Evolutionary conservation across 2,329 filamentous ascomycete genomes (phyloP).

Genomic region (Orbilia javanica): DNA sequence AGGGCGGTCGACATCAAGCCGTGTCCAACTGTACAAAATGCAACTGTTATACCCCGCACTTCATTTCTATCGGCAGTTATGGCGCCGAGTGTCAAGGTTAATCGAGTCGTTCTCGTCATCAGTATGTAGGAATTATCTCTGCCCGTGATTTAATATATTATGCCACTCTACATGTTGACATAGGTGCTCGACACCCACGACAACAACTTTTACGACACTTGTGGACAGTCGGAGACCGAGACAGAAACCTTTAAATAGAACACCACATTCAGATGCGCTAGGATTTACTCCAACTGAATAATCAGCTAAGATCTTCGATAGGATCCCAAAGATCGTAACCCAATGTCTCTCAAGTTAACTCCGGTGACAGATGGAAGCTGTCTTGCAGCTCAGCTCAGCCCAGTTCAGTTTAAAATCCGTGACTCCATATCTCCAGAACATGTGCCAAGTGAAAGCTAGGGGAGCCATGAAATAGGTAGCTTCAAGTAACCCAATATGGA

Average conservation of each 20-base stretch:
- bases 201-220: neutral
- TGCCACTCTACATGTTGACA: neutral
- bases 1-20: neutral
- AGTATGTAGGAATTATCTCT: neutral
- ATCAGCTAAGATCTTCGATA: neutral
- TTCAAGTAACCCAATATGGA: neutral
- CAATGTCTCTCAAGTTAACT: constrained; percentile 1
- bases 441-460: neutral
- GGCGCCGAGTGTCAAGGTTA: neutral
- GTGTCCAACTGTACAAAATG: constrained; percentile 4
- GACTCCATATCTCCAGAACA: neutral
- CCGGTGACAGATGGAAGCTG: neutral
- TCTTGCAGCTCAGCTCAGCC: neutral
- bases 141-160: too few relatives aligned
- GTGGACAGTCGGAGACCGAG: too few relatives aligned
- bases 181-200: neutral
- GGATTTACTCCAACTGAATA: neutral
- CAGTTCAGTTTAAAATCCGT: neutral
- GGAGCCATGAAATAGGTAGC: constrained; percentile 6
- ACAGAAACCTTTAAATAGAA: neutral
- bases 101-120: neutral
- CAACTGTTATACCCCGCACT: neutral
- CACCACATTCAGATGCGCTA: neutral
- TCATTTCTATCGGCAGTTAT: neutral
- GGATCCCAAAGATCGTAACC: neutral